These are phyloP conservation scores for Aureobasidium namibiae DNA, from an alignment of 2,329 filamentous ascomycete species.

Conservation along the genomic window DNA sequence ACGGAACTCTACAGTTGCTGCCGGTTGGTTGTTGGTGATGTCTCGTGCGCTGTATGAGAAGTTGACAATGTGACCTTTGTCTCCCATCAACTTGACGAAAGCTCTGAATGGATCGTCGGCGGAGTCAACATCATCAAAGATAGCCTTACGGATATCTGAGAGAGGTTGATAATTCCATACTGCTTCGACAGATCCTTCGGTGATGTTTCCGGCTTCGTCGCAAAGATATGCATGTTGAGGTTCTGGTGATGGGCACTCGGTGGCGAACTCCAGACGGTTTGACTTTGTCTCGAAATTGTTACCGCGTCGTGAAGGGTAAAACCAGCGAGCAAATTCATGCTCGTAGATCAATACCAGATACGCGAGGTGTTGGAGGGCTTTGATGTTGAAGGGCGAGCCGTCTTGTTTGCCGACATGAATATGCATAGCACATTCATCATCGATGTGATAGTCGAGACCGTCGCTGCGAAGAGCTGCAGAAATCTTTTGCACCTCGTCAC, in stretches of 20 bases:
- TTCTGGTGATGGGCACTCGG: conserved; percentile 5
- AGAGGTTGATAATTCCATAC: conserved; percentile 9
- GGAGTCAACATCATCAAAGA: conserved; percentile 13
- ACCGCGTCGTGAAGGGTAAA: conserved; percentile 14
- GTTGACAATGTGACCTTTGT: conserved; percentile 14
- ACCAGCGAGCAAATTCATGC: conserved; percentile 15
- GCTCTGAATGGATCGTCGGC: background rate
- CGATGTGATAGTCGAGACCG: conserved; percentile 12
- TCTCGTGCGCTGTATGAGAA: conserved; percentile 13
- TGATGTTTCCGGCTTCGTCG: background rate
- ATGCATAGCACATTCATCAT: conserved; percentile 18
- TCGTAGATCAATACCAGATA: conserved; percentile 20
- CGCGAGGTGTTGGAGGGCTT: conserved; percentile 19
- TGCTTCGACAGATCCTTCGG: background rate
- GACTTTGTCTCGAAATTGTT: conserved; percentile 12
- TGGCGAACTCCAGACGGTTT: conserved; percentile 13
- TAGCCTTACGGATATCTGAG: conserved; percentile 2
- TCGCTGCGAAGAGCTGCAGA: background rate
- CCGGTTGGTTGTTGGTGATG: background rate
- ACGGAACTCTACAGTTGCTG: conserved; percentile 17
- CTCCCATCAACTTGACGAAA: conserved; percentile 11
- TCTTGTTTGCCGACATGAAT: conserved; percentile 20
- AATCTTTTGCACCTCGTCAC: background rate
- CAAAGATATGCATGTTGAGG: background rate
- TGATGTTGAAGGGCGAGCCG: conserved; percentile 13